A percentile compares a stretch with the other conserved stretches of the same genome.
These are phyloP conservation scores for Penicillium sclerotigenum DNA, from an alignment of 2,329 filamentous ascomycete species.

Conservation along the genomic window DNA sequence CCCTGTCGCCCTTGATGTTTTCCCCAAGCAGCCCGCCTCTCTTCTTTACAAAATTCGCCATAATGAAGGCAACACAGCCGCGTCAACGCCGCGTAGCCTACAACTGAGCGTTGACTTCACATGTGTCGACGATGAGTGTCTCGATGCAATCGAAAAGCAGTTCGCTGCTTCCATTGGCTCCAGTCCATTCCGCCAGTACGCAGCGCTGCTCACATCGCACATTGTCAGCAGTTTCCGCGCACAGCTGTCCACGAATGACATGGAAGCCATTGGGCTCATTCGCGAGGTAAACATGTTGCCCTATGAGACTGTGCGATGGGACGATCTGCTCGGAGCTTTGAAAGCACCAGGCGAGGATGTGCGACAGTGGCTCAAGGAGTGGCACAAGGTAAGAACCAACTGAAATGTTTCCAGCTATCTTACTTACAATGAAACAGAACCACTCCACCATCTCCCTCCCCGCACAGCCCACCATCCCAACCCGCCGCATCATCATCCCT, in stretches of 20 bases:
- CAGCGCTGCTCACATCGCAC: conserved; percentile 52
- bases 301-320: conserved; percentile 55
- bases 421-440: conserved; percentile 26
- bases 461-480: conserved; percentile 38
- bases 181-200: conserved; percentile 48
- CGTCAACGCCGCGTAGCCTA: conserved; percentile 33
- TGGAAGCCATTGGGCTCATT: conserved; percentile 55
- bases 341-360: conserved; percentile 46
- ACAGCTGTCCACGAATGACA: conserved; percentile 47
- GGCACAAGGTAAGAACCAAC: conserved; percentile 52
- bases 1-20: conserved; percentile 58
- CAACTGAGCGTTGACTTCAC: conserved; percentile 71
- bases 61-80: conserved; percentile 14
- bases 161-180: conserved; percentile 49
- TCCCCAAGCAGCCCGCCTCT: conserved; percentile 76
- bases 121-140: conserved; percentile 71
- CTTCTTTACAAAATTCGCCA: conserved; percentile 71
- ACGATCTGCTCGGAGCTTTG: conserved; percentile 50
- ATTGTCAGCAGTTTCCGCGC: conserved; percentile 48
- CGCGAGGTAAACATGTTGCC: conserved; percentile 51
- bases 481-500: conserved; percentile 73
- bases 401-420: background rate
- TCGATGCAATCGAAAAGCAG: conserved; percentile 44
- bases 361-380: conserved; percentile 52
- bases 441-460: conserved; percentile 35